Evolutionary conservation across 495 filamentous ascomycete species (phyloP).

Genomic region (Talaromyces thailandensis): DNA sequence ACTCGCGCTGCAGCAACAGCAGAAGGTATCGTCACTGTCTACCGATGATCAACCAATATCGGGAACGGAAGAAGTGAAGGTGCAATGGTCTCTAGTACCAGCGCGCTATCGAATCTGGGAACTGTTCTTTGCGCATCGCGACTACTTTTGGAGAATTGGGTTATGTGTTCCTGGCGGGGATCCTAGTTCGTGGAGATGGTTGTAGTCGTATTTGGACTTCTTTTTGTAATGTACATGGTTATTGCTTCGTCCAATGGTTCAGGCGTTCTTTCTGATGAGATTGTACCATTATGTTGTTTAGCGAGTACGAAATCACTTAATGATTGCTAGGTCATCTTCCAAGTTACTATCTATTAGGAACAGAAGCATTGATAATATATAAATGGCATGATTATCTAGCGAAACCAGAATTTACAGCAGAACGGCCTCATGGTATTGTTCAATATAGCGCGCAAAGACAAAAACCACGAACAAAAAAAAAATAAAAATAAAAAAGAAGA

Average conservation of each 20-base stretch:
- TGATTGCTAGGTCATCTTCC: background rate
- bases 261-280: background rate
- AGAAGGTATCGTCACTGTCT: conserved; percentile 12
- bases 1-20: conserved; percentile 9
- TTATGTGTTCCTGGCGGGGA: conserved; percentile 83
- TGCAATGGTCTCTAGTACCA: conserved; percentile 40
- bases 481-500: background rate
- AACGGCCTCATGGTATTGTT: background rate
- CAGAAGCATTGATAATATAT: background rate
- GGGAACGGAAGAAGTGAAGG: conserved; percentile 6
- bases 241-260: background rate
- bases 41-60: conserved; percentile 9
- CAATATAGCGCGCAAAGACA: background rate
- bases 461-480: too few species aligned
- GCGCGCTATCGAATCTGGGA: conserved; percentile 70
- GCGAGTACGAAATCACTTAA: background rate
- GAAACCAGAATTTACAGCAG: background rate
- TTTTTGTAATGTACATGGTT: background rate
- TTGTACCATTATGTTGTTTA: background rate
- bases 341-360: background rate
- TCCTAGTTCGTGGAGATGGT: conserved; percentile 53
- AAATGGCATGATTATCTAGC: background rate
- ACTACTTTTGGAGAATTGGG: conserved; percentile 93
- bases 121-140: conserved; percentile 87
- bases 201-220: background rate